Evolutionary conservation across 2,329 filamentous ascomycete genomes (phyloP), one percentile per base, ranked within the genome.

Genomic region (Xylaria arbuscula): DNA sequence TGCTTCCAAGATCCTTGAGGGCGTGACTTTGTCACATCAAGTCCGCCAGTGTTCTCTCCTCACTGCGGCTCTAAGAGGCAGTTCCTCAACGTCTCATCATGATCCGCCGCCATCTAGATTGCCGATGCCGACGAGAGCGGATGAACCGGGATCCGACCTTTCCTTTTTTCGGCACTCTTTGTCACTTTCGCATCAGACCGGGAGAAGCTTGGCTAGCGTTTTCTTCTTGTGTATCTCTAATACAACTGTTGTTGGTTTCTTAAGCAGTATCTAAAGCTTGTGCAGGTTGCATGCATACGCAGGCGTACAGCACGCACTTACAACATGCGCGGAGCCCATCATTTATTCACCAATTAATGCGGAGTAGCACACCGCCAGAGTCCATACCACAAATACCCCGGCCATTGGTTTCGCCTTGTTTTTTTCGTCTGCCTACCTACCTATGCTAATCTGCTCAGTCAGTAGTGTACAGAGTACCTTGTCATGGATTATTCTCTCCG

Each of bases 361-460:
- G 66, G 62, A 66, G 66, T 40, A 64, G 45, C 60, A 56, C 67
- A 69, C 67, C 67, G 67, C 67, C 34, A 64, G 32, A 64, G 34
- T n/a, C 32, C 47, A 61, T 56, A 48, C 51, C 19, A 19, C 28
- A 2, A 32, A n/a, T 1, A 11, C 24, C 50, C 55, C 42, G 38
- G 22, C 60, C 28, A 17, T 57, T 40, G 17, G 15, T 48, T 34
- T 50, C 19, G 42, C 28, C 51, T 34, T 62, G 34, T 48, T 32
- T 36, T 36, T 5, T 57, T 40, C 11, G 8, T 28, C 53, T 38
- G 22, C 2, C n/a, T 22, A n/a, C 51, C 7, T 53, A 28, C 2
- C 28, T 28, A 28, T 28, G 28, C 28, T 28, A 28, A 28, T 5
- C 28, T 28, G 28, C 28, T 28, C 28, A 28, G 28, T 28, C 28